Conservation (phyloP, 2,329 filamentous ascomycete species). For the Fusarium sulawesiense region DNA sequence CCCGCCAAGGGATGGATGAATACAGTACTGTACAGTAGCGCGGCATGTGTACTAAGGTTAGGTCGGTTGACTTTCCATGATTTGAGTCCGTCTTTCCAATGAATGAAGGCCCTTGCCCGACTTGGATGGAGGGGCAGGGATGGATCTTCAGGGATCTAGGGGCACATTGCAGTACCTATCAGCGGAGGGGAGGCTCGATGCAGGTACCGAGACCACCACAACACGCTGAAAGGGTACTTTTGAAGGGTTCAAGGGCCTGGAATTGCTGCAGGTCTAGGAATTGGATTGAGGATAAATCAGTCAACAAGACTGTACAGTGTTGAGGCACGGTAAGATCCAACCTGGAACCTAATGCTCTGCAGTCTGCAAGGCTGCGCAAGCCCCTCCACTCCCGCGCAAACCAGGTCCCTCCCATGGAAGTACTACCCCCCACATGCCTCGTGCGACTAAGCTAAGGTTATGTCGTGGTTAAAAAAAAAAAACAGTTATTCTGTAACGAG, state of each 20-base stretch:
- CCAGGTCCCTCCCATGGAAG: slow-evolving; percentile 26
- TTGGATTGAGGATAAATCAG: slow-evolving; percentile 5
- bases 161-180: slow-evolving; percentile 7
- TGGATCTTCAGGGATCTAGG: slow-evolving; percentile 34
- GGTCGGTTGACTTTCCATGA: slow-evolving; percentile 5
- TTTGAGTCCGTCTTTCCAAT: neutral
- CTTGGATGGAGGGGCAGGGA: slow-evolving; percentile 36
- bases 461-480: neutral
- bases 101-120: neutral
- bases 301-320: slow-evolving; percentile 19
- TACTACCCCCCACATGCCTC: slow-evolving; percentile 31
- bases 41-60: slow-evolving; percentile 19
- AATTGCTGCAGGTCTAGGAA: slow-evolving; percentile 4
- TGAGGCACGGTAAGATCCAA: neutral
- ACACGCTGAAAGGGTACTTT: slow-evolving; percentile 28
- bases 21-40: slow-evolving; percentile 11
- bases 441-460: slow-evolving; percentile 29
- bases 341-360: slow-evolving; percentile 1
- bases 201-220: slow-evolving; percentile 36
- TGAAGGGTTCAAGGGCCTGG: slow-evolving; percentile 2
- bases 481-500: neutral
- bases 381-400: slow-evolving; percentile 36
- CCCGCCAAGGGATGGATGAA: slow-evolving; percentile 30
- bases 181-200: slow-evolving; percentile 27
- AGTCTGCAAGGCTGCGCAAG: slow-evolving; percentile 37